These are phyloP conservation scores for Achlya hypogyna DNA, from an alignment of 352 stramenopile species.

Conservation along the genomic window DNA sequence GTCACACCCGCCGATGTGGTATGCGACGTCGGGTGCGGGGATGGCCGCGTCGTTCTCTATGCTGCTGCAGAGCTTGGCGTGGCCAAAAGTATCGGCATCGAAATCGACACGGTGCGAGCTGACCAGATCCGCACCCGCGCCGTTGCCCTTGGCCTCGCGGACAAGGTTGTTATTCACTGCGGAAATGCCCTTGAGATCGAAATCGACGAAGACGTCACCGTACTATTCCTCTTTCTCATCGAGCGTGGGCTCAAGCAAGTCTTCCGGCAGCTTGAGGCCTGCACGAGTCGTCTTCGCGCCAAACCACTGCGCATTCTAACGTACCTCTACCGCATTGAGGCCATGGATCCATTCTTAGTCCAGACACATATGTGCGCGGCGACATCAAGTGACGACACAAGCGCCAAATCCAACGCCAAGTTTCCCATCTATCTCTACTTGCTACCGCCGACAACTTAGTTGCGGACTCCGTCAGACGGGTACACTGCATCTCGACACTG, in stretches of 20 bases:
- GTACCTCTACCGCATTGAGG: constrained; percentile 67
- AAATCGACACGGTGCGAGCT: constrained; percentile 50
- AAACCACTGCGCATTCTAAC: constrained; percentile 48
- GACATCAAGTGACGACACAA: not conserved
- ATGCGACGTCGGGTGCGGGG: constrained; percentile 72
- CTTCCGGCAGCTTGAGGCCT: constrained; percentile 34
- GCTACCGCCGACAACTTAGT: constrained; percentile 27
- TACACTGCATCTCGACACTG: too few relatives aligned
- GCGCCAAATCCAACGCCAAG: constrained; percentile 25
- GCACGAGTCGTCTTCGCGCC: constrained; percentile 36
- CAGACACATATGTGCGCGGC: constrained; percentile 26
- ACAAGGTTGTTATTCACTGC: constrained; percentile 52
- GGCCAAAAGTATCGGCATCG: constrained; percentile 20
- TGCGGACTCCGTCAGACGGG: too few relatives aligned
- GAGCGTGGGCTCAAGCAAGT: constrained; percentile 51
- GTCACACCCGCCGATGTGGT: constrained; percentile 38
- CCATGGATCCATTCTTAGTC: constrained; percentile 41
- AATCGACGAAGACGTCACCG: constrained; percentile 46
- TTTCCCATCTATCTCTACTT: constrained; percentile 74
- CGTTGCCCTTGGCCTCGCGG: constrained; percentile 25
- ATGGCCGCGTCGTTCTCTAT: constrained; percentile 58
- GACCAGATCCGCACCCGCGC: constrained; percentile 42
- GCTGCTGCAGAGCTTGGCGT: constrained; percentile 28
- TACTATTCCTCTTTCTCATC: constrained; percentile 80
- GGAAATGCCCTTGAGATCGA: constrained; percentile 69